Base-by-base conservation (phyloP, 352 stramenopile species). In the Phytophthora sp. region DNA sequence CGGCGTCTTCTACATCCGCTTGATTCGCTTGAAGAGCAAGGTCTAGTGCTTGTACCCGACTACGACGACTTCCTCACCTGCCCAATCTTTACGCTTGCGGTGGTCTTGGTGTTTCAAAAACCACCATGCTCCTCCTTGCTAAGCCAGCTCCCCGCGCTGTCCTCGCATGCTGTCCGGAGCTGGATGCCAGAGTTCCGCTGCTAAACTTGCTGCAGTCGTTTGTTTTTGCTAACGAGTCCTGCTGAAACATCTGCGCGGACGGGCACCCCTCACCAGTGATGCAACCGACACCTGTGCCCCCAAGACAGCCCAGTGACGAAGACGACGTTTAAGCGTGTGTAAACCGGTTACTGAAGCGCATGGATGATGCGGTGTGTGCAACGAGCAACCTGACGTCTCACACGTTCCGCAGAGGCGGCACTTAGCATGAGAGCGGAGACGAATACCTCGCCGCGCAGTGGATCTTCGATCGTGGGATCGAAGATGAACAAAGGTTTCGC, bases 401-500 rank as follows among this genome's bases (percentile, higher is more conserved):
- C 41, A 75, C 49, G 2, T 77, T 77, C 15, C 51, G 63, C 0
- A 65, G 63, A 11, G 69, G 75, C 1, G 72, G 52, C 0, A 60
- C 62, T 0, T 61, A 80, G 41, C 64, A 80, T 31, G 66, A n/a
- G n/a, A n/a, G 63, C 21, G 55, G 41, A 15, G 27, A 29, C 18
- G 39, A 54, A 2, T 21, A 11, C 0, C 42, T 62, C 0, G 39
- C 39, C 8, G 29, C 30, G 20, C 30, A 46, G 55, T 54, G 42
- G 29, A 55, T 41, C 29, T 55, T 55, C 42, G 55, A 55, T n/a
- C n/a, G n/a, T n/a, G n/a, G n/a, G n/a, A n/a, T n/a, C n/a, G n/a
- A n/a, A n/a, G n/a, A n/a, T n/a, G n/a, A n/a, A n/a, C n/a, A n/a
- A n/a, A n/a, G n/a, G n/a, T n/a, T n/a, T n/a, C n/a, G n/a, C n/a